phyloP scores from a whole-genome alignment of 208 protist species.

The Crithidia bombi region DNA sequence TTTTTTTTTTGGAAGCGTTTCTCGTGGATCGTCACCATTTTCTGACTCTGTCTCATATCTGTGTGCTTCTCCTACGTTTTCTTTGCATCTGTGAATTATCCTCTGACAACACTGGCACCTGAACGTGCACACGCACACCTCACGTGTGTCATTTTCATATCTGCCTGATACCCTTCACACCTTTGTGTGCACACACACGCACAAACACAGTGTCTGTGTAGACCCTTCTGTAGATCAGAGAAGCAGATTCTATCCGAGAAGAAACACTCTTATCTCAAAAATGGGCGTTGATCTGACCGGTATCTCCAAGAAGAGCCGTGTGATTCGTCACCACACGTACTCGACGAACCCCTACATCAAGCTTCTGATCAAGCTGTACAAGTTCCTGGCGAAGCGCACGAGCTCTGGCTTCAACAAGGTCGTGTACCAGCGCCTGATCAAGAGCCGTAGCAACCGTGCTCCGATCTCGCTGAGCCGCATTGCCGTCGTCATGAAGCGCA shows the following conservation, averaged over 20 bases:
- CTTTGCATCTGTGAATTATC: too few species aligned
- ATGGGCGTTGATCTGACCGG: slow-evolving; percentile 93
- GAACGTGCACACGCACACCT: too few species aligned
- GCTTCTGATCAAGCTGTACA: slow-evolving; percentile 99
- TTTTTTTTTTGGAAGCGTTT: too few species aligned
- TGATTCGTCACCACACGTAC: slow-evolving; percentile 94
- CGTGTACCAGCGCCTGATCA: slow-evolving; percentile 96
- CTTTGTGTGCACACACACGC: too few species aligned
- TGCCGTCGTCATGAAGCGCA: slow-evolving; percentile 93
- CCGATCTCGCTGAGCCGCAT: slow-evolving; percentile 97
- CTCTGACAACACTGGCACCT: too few species aligned
- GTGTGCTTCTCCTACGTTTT: too few species aligned
- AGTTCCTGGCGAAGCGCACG: slow-evolving; percentile 98
- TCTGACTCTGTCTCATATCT: too few species aligned
- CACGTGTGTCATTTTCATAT: too few species aligned
- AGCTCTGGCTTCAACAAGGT: slow-evolving; percentile 98
- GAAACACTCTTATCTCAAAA: slow-evolving; percentile 30
- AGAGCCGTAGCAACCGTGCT: slow-evolving; percentile 96
- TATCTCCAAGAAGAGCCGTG: slow-evolving; percentile 90
- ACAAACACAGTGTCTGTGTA: slow-evolving; percentile 11
- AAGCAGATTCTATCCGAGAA: slow-evolving; percentile 22
- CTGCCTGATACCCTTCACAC: too few species aligned
- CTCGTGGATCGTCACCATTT: too few species aligned
- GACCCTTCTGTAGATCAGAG: slow-evolving; percentile 21
- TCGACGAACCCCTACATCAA: slow-evolving; percentile 98